Evolutionary conservation across 208 protist species (phyloP), one percentile per base, ranked within the genome.

Genomic region (Trypanosoma cruzi): DNA sequence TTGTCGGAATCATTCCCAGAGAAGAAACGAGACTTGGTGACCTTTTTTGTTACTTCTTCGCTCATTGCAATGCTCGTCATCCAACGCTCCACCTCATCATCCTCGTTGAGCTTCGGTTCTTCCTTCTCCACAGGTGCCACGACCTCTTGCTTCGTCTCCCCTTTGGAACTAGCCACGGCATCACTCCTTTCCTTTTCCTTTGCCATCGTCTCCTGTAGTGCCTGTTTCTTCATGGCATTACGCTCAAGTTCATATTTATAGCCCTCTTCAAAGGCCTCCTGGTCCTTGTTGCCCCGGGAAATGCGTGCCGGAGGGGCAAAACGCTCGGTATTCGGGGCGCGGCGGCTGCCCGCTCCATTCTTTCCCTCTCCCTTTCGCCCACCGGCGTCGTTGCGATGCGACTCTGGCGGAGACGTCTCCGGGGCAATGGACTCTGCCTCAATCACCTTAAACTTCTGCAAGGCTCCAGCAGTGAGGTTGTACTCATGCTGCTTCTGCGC

Each of bases 251-350:
- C 88, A 65, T 96, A 96, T 71, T 84, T 73, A 71, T 88, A 82
- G 0, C 90, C 90, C 62, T 89, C 85, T 36, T 94, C 90, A 57
- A 96, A 96, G 10, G 90, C 88, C 61, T 96, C 90, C 53, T 89
- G 71, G 55, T 96, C 84, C 31, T 79, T 85, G 29, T 70, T 86
- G n/a, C 86, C 70, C 31, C 86, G 81, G 53, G 75, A 74, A 6
- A 74, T 60, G 42, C 82, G 66, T 3, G 85, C 56, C 4, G 83
- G 85, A 1, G 84, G 78, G 28, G 64, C 73, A 58, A 93, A 93
- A 55, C 87, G 85, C 32, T 95, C 86, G 59, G 80, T 78, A 29
- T 65, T 69, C 32, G 44, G 29, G 1, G 31, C 18, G 7, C 63
- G 57, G 1, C 58, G n/a, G 3, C 24, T 28, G 2, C 59, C 31